A percentile compares a stretch with the other conserved stretches of the same genome.
These are phyloP conservation scores for Penicillium corylophilum DNA, from an alignment of 2,329 filamentous ascomycete genomes.

Conservation along the genomic window DNA sequence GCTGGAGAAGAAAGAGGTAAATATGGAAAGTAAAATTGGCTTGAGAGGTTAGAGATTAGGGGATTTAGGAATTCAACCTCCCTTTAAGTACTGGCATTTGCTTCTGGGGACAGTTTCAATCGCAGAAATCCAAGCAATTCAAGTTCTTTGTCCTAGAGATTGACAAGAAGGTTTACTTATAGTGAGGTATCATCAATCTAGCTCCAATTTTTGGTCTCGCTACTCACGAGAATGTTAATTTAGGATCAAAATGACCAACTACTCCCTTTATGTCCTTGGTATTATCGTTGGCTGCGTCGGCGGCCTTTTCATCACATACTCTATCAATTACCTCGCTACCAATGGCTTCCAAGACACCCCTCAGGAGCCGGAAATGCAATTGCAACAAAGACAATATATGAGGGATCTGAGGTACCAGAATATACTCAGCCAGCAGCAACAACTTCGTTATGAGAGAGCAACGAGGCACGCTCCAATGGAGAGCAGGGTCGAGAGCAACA, in stretches of 20 bases:
- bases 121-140: not conserved
- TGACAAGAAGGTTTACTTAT: not conserved
- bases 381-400: conserved; percentile 4
- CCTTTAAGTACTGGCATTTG: not conserved
- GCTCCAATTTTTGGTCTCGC: not conserved
- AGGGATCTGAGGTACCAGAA: not conserved
- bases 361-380: not conserved
- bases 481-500: no score
- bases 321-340: conserved; percentile 1
- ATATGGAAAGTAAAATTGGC: not conserved
- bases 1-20: not conserved
- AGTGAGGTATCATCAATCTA: not conserved
- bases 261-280: conserved; percentile 3
- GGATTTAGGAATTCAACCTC: not conserved
- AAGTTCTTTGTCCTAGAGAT: not conserved
- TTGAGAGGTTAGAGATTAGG: not conserved
- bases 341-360: conserved; percentile 3
- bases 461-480: not conserved
- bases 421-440: not conserved
- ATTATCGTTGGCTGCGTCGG: conserved; percentile 7
- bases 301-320: not conserved
- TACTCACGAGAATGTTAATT: not conserved
- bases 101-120: not conserved
- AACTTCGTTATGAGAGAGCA: not conserved
- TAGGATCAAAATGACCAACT: not conserved